These are phyloP conservation scores for Fusarium redolens DNA, from an alignment of 2,329 filamentous ascomycete species.

Conservation along the genomic window DNA sequence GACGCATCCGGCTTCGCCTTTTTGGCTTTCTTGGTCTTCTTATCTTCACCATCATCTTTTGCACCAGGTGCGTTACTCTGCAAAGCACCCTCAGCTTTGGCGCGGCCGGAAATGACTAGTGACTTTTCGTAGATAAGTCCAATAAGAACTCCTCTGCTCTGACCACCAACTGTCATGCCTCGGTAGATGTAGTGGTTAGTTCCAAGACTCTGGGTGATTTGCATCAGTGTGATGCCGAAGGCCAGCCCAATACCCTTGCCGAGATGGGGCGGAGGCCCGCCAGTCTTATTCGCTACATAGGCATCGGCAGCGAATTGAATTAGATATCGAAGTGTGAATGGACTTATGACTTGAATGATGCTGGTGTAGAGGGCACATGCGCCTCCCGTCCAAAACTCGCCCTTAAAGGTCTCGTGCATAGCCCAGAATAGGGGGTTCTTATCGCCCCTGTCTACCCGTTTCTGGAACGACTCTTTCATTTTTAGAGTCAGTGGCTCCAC, in stretches of 20 bases:
- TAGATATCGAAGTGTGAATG: constrained; percentile 85
- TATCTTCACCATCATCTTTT: constrained; percentile 55
- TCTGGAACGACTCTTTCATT: constrained; percentile 75
- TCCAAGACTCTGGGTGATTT: constrained; percentile 81
- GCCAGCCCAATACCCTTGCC: constrained; percentile 84
- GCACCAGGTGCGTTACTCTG: constrained; percentile 55
- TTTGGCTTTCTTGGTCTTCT: constrained; percentile 54
- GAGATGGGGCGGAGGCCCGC: constrained; percentile 71
- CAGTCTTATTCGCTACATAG: constrained; percentile 70
- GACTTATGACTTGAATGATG: constrained; percentile 82
- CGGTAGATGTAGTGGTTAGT: constrained; percentile 94
- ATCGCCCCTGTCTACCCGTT: constrained; percentile 73
- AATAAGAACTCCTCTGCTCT: constrained; percentile 84
- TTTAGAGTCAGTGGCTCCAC: constrained; percentile 76
- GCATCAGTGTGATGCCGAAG: constrained; percentile 86
- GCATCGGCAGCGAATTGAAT: constrained; percentile 87
- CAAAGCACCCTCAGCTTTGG: constrained; percentile 79
- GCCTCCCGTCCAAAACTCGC: constrained; percentile 89
- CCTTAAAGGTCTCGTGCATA: constrained; percentile 85
- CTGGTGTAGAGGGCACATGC: constrained; percentile 78
- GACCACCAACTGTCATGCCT: constrained; percentile 91
- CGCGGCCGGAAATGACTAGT: constrained; percentile 87
- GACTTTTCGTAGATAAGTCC: constrained; percentile 91
- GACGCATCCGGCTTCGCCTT: constrained; percentile 54
- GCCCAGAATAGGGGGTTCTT: constrained; percentile 82